A percentile compares a stretch with the other conserved stretches of the same genome.
phyloP scores from a whole-genome alignment of 257 asterid genomes.

The Coffea canephora region DNA sequence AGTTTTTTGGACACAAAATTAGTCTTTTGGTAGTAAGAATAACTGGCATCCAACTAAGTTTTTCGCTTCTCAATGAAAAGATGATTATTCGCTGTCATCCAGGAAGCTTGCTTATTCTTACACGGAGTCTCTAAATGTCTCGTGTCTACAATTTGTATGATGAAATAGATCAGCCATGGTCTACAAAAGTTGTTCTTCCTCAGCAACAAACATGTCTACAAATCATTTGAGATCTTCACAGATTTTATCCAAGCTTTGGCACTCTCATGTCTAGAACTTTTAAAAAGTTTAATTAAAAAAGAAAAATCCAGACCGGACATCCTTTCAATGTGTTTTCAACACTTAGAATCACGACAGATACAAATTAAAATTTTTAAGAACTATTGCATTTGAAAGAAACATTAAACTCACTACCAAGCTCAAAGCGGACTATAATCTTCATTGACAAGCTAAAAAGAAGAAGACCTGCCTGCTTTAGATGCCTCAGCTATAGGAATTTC shows the following conservation, averaged over 20 bases:
- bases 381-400: not conserved
- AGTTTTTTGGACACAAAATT: not conserved
- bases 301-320: not conserved
- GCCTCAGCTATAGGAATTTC: constrained; percentile 36
- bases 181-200: not conserved
- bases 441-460: not conserved
- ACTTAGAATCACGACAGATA: not conserved
- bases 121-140: not conserved
- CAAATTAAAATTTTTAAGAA: not conserved
- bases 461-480: constrained; percentile 45
- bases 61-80: not conserved
- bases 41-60: not conserved
- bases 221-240: not conserved
- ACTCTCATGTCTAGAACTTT: not conserved
- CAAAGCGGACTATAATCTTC: not conserved
- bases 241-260: not conserved
- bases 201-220: not conserved
- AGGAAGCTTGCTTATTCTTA: not conserved
- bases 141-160: not conserved
- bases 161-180: not conserved
- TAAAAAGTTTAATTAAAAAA: not conserved
- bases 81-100: not conserved
- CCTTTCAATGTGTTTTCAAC: not conserved
- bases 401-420: not conserved
- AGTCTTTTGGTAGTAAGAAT: not conserved